Base-by-base conservation (phyloP, 1,284 basidiomycete species). In the Bondarzewia mesenterica region DNA sequence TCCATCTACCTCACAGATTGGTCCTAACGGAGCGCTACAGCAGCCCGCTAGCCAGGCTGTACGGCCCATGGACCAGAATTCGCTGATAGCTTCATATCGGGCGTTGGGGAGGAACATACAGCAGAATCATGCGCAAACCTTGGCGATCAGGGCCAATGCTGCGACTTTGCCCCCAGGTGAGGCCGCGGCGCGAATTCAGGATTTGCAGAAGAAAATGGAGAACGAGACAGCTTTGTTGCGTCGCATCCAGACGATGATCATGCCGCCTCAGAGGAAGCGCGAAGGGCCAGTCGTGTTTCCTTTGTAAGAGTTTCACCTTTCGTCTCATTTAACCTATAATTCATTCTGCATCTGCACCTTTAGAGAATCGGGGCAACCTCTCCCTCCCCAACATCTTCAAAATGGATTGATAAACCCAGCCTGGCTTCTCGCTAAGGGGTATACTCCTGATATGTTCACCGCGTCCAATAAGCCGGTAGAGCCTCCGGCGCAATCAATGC, bases 321-420 rank as follows among this genome's bases (percentile, higher is more conserved):
- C n/a, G 29, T 32, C 29, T 37, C 22, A n/a, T n/a, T 32, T 32
- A 10, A 32, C 29, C 29, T 10, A 32, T 32, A n/a, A 10, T 10
- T 12, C n/a, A 32, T 21, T 5, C 41, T 38, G 12, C 21, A 16
- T 27, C 27, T 44, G 15, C 35, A 14, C 15, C 7, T 37, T 32
- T 18, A 44, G 4, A 37, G n/a, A 21, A 29, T 8, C 29, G n/a
- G 29, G 29, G 29, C 29, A 18, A n/a, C 29, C 14, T 40, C 40
- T 26, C 16, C 49, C 44, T 7, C 49, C 39, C 10, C 44, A 37
- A 20, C 21, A 42, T 29, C 32, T 50, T 14, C 49, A 15, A n/a
- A 47, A 50, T 22, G 49, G 49, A 10, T 5, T 26, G 29, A 46
- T 45, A 22, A 50, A 50, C 15, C 49, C 49, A 10, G 44, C 26